Base-by-base conservation (phyloP, 2,329 filamentous ascomycete species). In the Colletotrichum neosansevieriae region DNA sequence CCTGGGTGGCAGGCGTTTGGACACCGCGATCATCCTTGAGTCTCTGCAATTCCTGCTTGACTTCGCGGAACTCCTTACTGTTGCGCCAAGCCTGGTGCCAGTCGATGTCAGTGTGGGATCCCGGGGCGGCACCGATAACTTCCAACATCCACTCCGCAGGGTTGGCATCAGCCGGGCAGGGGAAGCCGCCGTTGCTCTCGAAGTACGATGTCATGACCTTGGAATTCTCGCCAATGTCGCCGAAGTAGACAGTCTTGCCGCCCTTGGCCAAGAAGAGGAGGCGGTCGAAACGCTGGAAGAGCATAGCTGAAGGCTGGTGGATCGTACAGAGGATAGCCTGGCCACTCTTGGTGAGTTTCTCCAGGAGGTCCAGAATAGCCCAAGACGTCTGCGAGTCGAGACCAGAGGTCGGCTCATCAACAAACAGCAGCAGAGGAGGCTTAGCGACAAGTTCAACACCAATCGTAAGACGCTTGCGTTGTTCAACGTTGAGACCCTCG, bases 261-360 rank as follows among this genome's bases (percentile, higher is more conserved):
- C 92, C 92, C 75, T 88, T 90, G 38, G 90, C 89, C 15, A 96
- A 82, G 82, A 96, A 93, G 36, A 95, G 84, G 7, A 96, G 86
- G 67, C 92, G 88, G 75, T 96, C 93, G 76, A 96, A 98, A 67
- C 93, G 91, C 78, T 97, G 93, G 84, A 98, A 97, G 60, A 98
- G 86, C 86, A 97, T 94, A 38, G 94, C 94, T 13, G 93, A 97
- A n/a, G 95, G 95, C 79, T 98, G 95, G 78, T 98, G 95, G 70
- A 98, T 98, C 0, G 95, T 98, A 82, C 94, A 97, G n/a, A 98
- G 89, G 79, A 98, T 93, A 58, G 95, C 94, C 77, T 97, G 94
- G 15, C 95, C 94, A 71, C 90, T 92, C 78, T 95, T 92, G 74
- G 94, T 94, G 38, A 98, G 85, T 80, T 97, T 97, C 79, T 97